Conservation (phyloP, 148 eudicot genomes). For the Rhododendron kiyosumense region DNA sequence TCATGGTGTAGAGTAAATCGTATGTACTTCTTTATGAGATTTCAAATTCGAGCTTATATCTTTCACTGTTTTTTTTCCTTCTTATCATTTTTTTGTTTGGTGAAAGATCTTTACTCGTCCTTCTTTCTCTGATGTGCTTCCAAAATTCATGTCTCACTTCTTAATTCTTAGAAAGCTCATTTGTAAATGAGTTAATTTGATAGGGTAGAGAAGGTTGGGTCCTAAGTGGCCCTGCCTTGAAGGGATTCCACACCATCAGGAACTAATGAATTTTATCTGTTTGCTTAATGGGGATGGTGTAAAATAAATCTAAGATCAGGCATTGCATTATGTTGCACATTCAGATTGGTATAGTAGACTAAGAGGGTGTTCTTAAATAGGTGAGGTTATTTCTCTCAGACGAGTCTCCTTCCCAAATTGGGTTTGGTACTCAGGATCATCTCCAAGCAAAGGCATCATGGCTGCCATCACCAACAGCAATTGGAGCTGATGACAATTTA, state of each 20-base stretch:
- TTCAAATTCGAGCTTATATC: neutral
- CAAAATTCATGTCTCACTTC: neutral
- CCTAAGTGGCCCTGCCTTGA: neutral
- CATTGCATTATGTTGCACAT: neutral
- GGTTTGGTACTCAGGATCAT: constrained; percentile 60
- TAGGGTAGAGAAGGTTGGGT: neutral
- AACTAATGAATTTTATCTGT: neutral
- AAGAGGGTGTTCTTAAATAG: constrained; percentile 27
- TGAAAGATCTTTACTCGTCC: neutral
- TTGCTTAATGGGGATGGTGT: neutral
- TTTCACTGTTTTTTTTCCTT: neutral
- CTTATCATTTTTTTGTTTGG: neutral
- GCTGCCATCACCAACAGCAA: constrained; percentile 26
- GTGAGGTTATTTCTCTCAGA: constrained; percentile 74
- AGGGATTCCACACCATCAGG: neutral
- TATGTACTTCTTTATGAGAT: neutral
- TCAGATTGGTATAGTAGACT: neutral
- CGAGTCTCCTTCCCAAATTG: constrained; percentile 70
- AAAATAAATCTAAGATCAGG: neutral
- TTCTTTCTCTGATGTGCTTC: constrained; percentile 1
- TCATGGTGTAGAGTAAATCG: neutral
- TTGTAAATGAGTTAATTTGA: neutral
- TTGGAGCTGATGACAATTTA: constrained; percentile 47
- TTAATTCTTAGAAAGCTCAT: neutral
- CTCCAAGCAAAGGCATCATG: constrained; percentile 57